Evolutionary conservation across 345 rosid species (phyloP), one percentile per base, ranked within the genome.

Genomic region (Gossypium bickii): DNA sequence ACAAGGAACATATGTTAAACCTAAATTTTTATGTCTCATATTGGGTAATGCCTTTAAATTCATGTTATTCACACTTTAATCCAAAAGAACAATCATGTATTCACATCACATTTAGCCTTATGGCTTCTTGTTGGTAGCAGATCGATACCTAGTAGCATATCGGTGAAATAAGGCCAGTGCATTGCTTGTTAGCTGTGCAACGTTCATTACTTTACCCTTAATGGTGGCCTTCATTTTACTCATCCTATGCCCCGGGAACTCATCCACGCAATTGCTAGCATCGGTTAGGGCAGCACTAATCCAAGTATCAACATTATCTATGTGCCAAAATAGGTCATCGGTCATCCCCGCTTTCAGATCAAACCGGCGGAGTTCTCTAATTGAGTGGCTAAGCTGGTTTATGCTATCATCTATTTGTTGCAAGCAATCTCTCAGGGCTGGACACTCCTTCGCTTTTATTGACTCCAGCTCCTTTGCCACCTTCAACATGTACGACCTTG

Each of bases 101-200:
- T 5, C 41, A 34, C 6, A 34, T 34, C 7, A 34, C 41, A 34
- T 34, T 34, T 34, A n/a, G 60, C 25, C 61, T 52, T 17, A 18
- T n/a, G 65, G 51, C 75, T 73, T 78, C 25, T 74, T 56, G 20
- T 66, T 13, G 7, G 74, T 79, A n/a, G 81, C 81, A 44, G 89
- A 85, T 12, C 20, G 44, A 29, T 81, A 85, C 73, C 73, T 83
- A 0, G 84, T 79, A 13, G 97, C 97, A 63, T 79, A 92, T 38
- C 71, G 82, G 29, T 89, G 88, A 75, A 94, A 90, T 82, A 90
- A 82, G 29, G 88, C 88, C 70, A 94, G 80, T 1, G 97, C 97
- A 55, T 90, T 94, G 83, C 98, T 90, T 0, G 94, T 81, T 27
- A 86, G 79, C 83, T 92, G 89, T 47, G 86, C 97, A 72, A 90